Conservation (phyloP, 257 asterid genomes). For the Solanum paucissectum region DNA sequence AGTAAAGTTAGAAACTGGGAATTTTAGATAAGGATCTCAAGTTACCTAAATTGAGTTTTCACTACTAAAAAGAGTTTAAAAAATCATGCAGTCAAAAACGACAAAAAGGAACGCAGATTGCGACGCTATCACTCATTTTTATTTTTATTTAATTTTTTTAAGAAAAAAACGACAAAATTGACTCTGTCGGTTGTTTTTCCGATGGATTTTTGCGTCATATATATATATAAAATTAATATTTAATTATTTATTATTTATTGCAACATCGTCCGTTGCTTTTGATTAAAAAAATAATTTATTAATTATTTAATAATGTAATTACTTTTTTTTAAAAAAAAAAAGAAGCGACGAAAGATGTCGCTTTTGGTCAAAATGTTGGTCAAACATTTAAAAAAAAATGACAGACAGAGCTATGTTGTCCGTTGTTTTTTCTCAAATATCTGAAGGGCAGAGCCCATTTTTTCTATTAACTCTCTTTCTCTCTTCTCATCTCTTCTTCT, state of each 20-base stretch:
- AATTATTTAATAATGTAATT: too few relatives aligned
- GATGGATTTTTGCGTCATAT: background rate
- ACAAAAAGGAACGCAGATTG: background rate
- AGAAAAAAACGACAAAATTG: background rate
- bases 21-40: background rate
- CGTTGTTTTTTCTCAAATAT: background rate
- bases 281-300: background rate
- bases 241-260: background rate
- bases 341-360: background rate
- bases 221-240: too few relatives aligned
- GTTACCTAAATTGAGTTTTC: background rate
- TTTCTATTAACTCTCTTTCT: background rate
- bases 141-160: too few relatives aligned
- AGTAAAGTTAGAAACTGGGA: background rate
- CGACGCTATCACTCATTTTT: background rate
- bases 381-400: rapidly evolving
- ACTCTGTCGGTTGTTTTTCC: too few relatives aligned
- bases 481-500: background rate
- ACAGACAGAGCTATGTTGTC: background rate
- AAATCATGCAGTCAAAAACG: background rate
- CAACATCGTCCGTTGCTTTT: background rate
- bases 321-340: background rate
- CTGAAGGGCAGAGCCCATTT: background rate
- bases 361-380: background rate
- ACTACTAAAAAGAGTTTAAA: background rate